These are phyloP conservation scores for Cubamyces sp. DNA, from an alignment of 768 basidiomycete genomes.

Conservation along the genomic window DNA sequence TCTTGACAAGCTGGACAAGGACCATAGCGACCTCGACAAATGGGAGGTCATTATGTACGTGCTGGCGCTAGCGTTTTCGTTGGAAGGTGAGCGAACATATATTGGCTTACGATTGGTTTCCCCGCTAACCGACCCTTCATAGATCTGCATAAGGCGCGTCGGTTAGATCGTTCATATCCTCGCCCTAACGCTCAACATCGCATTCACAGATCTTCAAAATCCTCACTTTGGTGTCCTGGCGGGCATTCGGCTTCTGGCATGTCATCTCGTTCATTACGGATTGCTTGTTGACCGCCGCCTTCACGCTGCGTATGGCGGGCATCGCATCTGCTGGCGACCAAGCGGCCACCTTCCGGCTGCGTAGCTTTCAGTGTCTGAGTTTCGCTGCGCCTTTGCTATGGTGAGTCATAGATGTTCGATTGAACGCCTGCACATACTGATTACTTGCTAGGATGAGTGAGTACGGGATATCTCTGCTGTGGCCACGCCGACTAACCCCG, in stretches of 20 bases:
- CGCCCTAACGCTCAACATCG: constrained; percentile 2
- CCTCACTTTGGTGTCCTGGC: constrained; percentile 75
- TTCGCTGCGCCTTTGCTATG: constrained; percentile 89
- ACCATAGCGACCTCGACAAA: constrained; percentile 58
- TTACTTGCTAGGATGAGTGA: constrained; percentile 72
- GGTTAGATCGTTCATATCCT: neutral
- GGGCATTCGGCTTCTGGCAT: constrained; percentile 84
- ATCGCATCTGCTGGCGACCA: constrained; percentile 42
- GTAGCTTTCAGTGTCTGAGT: constrained; percentile 88
- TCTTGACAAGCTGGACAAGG: constrained; percentile 66
- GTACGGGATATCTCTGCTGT: constrained; percentile 30
- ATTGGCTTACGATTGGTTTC: neutral
- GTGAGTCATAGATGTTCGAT: constrained; percentile 45
- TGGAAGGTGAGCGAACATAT: constrained; percentile 64
- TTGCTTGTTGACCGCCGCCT: constrained; percentile 70
- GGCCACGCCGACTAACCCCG: neutral
- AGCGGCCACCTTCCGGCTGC: constrained; percentile 48
- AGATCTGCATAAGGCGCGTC: constrained; percentile 60
- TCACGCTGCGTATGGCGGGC: constrained; percentile 70
- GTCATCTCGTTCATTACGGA: constrained; percentile 73
- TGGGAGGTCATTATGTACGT: constrained; percentile 85
- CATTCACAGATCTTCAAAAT: constrained; percentile 64
- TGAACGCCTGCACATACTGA: neutral
- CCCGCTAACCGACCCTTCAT: neutral
- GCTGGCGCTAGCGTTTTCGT: constrained; percentile 73